Percentiles rank a stretch among this genome's conserved stretches.
Conservation (phyloP, 2,329 filamentous ascomycete genomes). For the Xylariaceae sp. region DNA sequence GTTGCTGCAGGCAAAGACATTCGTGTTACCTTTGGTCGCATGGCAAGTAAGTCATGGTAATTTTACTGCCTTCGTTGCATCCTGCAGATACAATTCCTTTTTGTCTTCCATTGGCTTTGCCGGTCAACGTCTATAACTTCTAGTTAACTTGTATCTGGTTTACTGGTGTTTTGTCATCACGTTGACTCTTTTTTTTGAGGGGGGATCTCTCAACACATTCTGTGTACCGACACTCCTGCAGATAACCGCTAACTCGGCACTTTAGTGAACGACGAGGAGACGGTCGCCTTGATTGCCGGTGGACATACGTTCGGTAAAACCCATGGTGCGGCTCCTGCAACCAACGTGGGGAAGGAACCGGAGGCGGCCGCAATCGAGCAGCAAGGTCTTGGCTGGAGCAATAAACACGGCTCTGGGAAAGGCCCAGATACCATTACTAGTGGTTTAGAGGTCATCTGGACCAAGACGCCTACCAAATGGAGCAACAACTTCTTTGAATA, state of each 20-base stretch:
- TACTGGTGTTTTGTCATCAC: background rate
- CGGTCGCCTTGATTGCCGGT: constrained; percentile 77
- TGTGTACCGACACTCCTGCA: too few relatives aligned
- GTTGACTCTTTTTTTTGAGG: background rate
- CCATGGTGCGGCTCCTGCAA: constrained; percentile 70
- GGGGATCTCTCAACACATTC: too few relatives aligned
- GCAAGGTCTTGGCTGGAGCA: constrained; percentile 77
- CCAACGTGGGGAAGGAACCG: constrained; percentile 71
- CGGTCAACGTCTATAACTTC: background rate
- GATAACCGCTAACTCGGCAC: constrained; percentile 9
- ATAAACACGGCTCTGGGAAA: constrained; percentile 67
- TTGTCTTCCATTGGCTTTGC: background rate
- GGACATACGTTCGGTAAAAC: constrained; percentile 84
- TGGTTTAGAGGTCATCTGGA: constrained; percentile 82
- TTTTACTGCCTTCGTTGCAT: background rate
- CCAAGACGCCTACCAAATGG: constrained; percentile 76
- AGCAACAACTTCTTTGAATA: constrained; percentile 77
- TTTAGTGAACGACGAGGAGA: constrained; percentile 76
- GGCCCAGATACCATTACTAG: constrained; percentile 76
- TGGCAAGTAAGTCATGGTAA: constrained; percentile 59
- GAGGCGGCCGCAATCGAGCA: constrained; percentile 66
- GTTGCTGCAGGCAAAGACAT: constrained; percentile 74
- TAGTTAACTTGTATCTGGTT: background rate
- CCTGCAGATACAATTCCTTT: background rate
- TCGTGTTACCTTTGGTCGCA: constrained; percentile 74